Evolutionary conservation across 163 green algal species (phyloP).

Genomic region (Prototheca wickerhamii): DNA sequence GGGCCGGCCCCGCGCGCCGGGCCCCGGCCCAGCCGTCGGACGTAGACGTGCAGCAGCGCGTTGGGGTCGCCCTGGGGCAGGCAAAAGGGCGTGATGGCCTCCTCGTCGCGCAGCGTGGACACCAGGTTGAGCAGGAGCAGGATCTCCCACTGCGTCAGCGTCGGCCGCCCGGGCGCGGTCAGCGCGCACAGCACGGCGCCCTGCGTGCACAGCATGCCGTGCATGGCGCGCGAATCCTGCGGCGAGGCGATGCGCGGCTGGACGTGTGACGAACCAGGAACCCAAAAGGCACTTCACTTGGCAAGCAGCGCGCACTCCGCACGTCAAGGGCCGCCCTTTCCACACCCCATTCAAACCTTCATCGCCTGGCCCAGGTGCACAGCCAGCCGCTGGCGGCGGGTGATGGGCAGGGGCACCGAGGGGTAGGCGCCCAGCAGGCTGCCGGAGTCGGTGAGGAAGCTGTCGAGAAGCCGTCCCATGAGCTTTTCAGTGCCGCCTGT

Average conservation of each 20-base stretch:
- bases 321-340: no score
- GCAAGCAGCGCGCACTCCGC: no score
- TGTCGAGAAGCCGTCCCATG: slow-evolving; percentile 9
- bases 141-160: slow-evolving; percentile 54
- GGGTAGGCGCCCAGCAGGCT: slow-evolving; percentile 22
- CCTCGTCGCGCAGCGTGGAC: slow-evolving; percentile 13
- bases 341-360: slow-evolving; percentile 11
- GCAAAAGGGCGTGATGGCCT: slow-evolving; percentile 65
- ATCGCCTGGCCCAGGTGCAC: slow-evolving; percentile 13
- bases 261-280: not conserved
- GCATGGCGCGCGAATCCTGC: slow-evolving; percentile 23
- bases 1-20: slow-evolving; percentile 4
- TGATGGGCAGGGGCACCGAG: slow-evolving; percentile 13
- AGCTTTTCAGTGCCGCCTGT: slow-evolving; percentile 16
- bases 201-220: slow-evolving; percentile 37
- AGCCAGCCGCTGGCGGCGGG: slow-evolving; percentile 4
- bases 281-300: no score
- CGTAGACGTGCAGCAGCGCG: slow-evolving; percentile 68
- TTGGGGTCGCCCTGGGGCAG: slow-evolving; percentile 57
- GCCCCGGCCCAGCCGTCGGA: slow-evolving; percentile 15
- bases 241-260: no score
- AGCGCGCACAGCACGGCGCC: slow-evolving; percentile 18
- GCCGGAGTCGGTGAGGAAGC: slow-evolving; percentile 14
- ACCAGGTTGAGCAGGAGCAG: slow-evolving; percentile 69
- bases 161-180: slow-evolving; percentile 15